Percentiles rank a stretch among this genome's conserved stretches.
Evolutionary conservation across 768 basidiomycete species (phyloP).

Genomic region (Roridomyces roridus): DNA sequence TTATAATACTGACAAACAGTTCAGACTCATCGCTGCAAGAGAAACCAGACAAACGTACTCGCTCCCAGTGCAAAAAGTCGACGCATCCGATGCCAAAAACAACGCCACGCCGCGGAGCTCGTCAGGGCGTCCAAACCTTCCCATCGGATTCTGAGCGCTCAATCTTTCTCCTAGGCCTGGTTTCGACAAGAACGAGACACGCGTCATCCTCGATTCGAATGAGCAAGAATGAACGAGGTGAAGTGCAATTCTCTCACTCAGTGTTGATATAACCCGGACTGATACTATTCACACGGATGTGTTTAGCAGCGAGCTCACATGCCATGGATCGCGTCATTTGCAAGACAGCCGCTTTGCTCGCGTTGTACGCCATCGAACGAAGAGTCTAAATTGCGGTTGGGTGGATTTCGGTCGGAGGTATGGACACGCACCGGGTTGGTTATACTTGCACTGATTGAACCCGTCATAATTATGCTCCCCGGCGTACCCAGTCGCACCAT

Average conservation of each 20-base stretch:
- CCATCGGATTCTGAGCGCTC: conserved; percentile 66
- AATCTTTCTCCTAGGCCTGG: conserved; percentile 61
- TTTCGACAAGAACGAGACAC: conserved; percentile 53
- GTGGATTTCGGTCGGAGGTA: not conserved
- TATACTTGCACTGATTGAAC: conserved; percentile 66
- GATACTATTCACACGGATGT: conserved; percentile 73
- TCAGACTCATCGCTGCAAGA: not conserved
- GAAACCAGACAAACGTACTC: conserved; percentile 8
- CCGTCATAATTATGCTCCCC: conserved; percentile 64
- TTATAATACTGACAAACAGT: conserved; percentile 2
- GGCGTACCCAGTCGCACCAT: conserved; percentile 53
- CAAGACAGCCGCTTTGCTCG: conserved; percentile 73
- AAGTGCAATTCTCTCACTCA: conserved; percentile 39
- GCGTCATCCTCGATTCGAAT: conserved; percentile 57
- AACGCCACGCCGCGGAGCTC: conserved; percentile 70
- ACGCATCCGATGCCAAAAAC: conserved; percentile 72
- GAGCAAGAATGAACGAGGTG: not conserved
- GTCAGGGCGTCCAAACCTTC: conserved; percentile 67
- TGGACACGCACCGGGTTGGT: conserved; percentile 71
- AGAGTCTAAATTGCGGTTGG: conserved; percentile 33
- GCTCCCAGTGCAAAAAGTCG: conserved; percentile 69
- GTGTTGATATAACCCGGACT: conserved; percentile 79
- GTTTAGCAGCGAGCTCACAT: conserved; percentile 68
- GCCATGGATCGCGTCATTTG: conserved; percentile 83
- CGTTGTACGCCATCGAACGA: conserved; percentile 73